These are phyloP conservation scores for Fusarium euwallaceae DNA, from an alignment of 2,329 filamentous ascomycete species.

Conservation along the genomic window DNA sequence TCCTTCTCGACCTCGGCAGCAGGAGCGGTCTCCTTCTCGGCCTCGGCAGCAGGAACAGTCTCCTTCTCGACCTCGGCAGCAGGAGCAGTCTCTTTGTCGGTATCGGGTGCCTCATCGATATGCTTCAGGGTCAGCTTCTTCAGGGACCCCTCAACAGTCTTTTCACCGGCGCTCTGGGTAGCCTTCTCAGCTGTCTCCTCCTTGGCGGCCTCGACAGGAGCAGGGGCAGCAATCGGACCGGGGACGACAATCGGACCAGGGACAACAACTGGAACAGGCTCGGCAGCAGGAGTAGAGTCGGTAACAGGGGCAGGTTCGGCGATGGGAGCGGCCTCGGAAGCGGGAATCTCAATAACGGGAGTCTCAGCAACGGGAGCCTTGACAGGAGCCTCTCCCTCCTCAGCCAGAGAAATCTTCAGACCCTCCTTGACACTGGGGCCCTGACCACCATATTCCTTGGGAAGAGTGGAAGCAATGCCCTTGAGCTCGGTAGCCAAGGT, in stretches of 20 bases:
- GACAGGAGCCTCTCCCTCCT: constrained; percentile 25
- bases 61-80: constrained; percentile 1
- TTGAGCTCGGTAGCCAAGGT: constrained; percentile 74
- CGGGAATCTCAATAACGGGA: constrained; percentile 7
- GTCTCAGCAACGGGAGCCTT: constrained; percentile 15
- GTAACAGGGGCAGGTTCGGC: constrained; percentile 12
- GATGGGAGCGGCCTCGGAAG: constrained; percentile 11
- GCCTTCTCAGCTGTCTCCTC: constrained; percentile 35
- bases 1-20: constrained; percentile 1
- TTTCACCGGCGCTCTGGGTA: constrained; percentile 28
- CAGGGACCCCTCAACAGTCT: constrained; percentile 34
- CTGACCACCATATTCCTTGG: constrained; percentile 84
- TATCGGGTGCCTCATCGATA: constrained; percentile 2
- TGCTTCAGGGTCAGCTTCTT: constrained; percentile 32
- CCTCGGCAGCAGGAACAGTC: neutral
- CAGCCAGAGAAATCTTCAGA: constrained; percentile 47
- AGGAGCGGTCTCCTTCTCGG: neutral
- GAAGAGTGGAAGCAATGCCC: constrained; percentile 73
- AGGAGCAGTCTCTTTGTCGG: constrained; percentile 6
- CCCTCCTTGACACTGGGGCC: constrained; percentile 61
- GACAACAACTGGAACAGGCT: constrained; percentile 18
- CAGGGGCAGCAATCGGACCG: constrained; percentile 12
- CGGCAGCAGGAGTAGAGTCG: constrained; percentile 6
- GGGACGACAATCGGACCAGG: constrained; percentile 12
- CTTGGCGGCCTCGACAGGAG: constrained; percentile 35